Percentiles rank a stretch among this genome's conserved stretches.
These are phyloP conservation scores for Microglena sp. DNA, from an alignment of 139 green algal genomes.

Conservation along the genomic window DNA sequence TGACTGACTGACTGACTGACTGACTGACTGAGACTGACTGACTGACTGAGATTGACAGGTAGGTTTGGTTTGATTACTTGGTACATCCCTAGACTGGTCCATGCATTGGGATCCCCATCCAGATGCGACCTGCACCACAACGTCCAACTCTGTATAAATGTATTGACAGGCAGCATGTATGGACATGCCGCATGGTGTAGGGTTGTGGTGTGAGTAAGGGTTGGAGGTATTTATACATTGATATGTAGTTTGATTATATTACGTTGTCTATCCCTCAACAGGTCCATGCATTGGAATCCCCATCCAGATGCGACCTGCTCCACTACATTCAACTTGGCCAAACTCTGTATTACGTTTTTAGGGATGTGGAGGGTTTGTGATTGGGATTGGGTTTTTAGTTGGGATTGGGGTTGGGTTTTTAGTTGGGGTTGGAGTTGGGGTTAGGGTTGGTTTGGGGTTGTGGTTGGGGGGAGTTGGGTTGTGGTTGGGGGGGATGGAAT, in stretches of 20 bases:
- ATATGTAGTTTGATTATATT: conserved; percentile 4
- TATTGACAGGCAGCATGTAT: background rate
- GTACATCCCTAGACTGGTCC: background rate
- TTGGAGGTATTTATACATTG: no score
- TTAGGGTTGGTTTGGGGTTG: no score
- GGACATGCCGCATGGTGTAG: no score
- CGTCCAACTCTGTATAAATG: background rate
- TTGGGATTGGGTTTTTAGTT: no score
- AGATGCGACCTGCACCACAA: background rate
- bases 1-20: no score
- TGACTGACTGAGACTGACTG: background rate
- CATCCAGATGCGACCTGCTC: conserved; percentile 15
- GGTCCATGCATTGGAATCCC: conserved; percentile 24
- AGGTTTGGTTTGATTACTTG: background rate
- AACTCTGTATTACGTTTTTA: conserved; percentile 3
- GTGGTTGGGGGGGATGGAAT: background rate
- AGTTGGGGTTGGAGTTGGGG: no score
- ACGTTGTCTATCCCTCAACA: conserved; percentile 17
- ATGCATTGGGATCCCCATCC: background rate
- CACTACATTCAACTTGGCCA: background rate
- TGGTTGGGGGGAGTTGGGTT: background rate
- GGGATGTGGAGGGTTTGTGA: no score
- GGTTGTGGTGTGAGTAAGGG: no score
- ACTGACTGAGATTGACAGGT: background rate
- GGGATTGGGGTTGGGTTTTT: background rate